Evolutionary conservation across 805 yeast species (phyloP).

Genomic region (Lachancea sp.): DNA sequence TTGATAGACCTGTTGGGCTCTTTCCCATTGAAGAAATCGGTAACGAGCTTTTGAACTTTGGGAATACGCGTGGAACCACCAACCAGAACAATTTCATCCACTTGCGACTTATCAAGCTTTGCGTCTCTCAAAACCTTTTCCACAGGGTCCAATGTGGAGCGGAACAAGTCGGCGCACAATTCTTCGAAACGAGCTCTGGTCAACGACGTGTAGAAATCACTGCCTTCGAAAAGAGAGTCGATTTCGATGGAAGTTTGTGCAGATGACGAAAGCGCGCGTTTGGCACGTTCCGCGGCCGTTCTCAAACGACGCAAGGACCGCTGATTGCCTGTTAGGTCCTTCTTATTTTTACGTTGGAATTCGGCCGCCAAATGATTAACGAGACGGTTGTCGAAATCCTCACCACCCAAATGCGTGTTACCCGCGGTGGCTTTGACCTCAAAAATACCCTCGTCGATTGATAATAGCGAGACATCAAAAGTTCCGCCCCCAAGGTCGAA

Average conservation of each 20-base stretch:
- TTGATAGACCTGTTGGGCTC: conserved; percentile 94
- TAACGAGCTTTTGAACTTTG: conserved; percentile 89
- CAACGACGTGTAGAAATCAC: conserved; percentile 91
- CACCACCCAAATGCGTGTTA: conserved; percentile 89
- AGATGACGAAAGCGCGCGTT: conserved; percentile 94
- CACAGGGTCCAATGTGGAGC: conserved; percentile 90
- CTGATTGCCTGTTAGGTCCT: conserved; percentile 83
- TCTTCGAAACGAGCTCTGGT: conserved; percentile 98
- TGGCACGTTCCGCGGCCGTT: conserved; percentile 97
- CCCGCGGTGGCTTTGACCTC: conserved; percentile 83
- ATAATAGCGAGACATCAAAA: conserved; percentile 87
- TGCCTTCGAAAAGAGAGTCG: conserved; percentile 90
- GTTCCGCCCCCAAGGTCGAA: conserved; percentile 98
- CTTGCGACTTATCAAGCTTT: conserved; percentile 81
- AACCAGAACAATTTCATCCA: conserved; percentile 87
- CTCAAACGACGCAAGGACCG: conserved; percentile 95
- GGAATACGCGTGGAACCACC: conserved; percentile 99
- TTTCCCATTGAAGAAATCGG: conserved; percentile 96
- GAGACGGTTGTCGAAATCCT: conserved; percentile 92
- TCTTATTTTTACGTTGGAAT: conserved; percentile 93
- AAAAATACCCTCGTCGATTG: conserved; percentile 94
- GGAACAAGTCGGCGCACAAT: conserved; percentile 87
- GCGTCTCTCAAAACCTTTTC: conserved; percentile 91
- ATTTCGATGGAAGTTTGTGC: conserved; percentile 94
- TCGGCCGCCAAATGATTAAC: conserved; percentile 86